Evolutionary conservation across 306 rosid genomes (phyloP), one percentile per base, ranked within the genome.

Genomic region (Begonia fuchsioides): DNA sequence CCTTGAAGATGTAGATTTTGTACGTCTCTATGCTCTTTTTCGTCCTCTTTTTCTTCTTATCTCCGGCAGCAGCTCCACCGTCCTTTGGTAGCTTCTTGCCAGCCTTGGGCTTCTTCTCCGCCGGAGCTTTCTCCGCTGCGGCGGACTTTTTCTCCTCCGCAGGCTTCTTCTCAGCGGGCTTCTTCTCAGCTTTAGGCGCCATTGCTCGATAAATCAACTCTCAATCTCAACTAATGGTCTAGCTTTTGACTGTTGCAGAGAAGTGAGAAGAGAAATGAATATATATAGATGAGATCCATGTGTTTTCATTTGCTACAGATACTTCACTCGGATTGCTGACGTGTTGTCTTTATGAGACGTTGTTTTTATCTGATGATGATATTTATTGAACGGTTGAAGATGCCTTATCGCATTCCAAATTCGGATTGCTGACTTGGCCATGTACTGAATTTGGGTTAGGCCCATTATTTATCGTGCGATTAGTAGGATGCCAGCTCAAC

Each of bases 1-100:
- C 65, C 58, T 60, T 60, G 58, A 60, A 60, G 65, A 60, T 60
- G 59, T 61, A 61, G 66, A 61, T 61, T 53, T 53, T 61, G 59
- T 61, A 61, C 2, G 66, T 61, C 66, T 61, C 66, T 0, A n/a
- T 3, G 32, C 59, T 52, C 43, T 61, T 61, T 58, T 61, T 61
- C 41, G 17, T 10, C 13, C 66, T 52, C 66, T 61, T 61, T 40
- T 61, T 61, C n/a, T n/a, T n/a, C 66, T 61, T 61, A 14, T 61
- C 66, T 38, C 54, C 66, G 35, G 66, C 59, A 0, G 19, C 52
- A n/a, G 66, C 66, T 1, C 43, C 53, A 8, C 59, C 58, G n/a
- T 61, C 66, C 54, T 61, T 61, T 5, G 66, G 66, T 11, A 61
- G 35, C 53, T 61, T 61, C 66, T 61, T 61, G 5, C 59, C 66